Percentiles rank a stretch among this genome's conserved stretches.
Evolutionary conservation across 164 flowering plant genomes (phyloP).

Genomic region (Akebia trifoliata): DNA sequence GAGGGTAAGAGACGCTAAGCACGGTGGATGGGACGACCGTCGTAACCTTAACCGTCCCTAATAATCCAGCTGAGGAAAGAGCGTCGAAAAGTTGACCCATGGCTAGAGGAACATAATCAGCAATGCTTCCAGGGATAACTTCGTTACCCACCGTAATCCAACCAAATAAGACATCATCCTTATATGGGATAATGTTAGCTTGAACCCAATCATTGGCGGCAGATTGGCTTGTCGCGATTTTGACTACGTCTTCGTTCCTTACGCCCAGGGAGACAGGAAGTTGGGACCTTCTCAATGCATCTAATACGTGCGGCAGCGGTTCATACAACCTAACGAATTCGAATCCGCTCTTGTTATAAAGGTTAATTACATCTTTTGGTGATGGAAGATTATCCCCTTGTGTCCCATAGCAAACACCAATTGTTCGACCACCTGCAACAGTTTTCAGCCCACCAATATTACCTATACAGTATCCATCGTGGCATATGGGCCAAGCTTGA

Average conservation of each 20-base stretch:
- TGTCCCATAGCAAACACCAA: slow-evolving; percentile 25
- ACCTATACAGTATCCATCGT: no score
- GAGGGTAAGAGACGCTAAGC: slow-evolving; percentile 12
- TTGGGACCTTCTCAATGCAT: slow-evolving; percentile 8
- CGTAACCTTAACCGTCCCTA: slow-evolving; percentile 8
- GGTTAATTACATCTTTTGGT: slow-evolving; percentile 11
- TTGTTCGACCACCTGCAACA: slow-evolving; percentile 7
- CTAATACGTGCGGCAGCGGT: slow-evolving; percentile 7
- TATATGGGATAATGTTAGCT: slow-evolving; percentile 1
- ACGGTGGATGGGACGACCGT: slow-evolving; percentile 8
- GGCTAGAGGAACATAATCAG: slow-evolving; percentile 8
- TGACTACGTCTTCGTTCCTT: slow-evolving; percentile 7
- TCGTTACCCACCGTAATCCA: slow-evolving; percentile 24
- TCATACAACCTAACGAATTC: slow-evolving; percentile 19
- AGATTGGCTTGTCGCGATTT: neutral
- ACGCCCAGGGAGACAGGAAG: slow-evolving; percentile 11
- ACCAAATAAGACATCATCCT: neutral
- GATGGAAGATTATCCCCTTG: slow-evolving; percentile 17
- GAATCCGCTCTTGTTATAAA: slow-evolving; percentile 9
- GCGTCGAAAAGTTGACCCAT: slow-evolving; percentile 14
- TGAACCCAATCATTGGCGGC: slow-evolving; percentile 18
- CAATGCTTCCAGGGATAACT: slow-evolving; percentile 11
- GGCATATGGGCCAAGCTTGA: no score
- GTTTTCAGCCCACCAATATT: neutral
- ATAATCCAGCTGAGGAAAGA: slow-evolving; percentile 7